Conservation (phyloP, 2,329 filamentous ascomycete species). For the Colletotrichum scovillei region DNA sequence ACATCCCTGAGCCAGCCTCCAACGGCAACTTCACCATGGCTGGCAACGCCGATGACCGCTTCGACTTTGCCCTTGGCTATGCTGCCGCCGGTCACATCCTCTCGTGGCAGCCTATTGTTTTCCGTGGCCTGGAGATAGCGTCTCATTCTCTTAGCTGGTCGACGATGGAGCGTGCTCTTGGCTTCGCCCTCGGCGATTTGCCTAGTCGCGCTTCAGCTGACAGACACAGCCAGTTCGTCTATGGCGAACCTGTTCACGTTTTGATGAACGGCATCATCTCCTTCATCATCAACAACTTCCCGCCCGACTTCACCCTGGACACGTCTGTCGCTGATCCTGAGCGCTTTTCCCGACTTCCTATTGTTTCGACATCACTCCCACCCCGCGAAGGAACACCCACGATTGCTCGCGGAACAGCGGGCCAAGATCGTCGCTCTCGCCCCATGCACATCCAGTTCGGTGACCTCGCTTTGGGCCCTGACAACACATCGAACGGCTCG, state of each 20-base stretch:
- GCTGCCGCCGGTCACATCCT: slow-evolving; percentile 72
- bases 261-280: slow-evolving; percentile 67
- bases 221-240: slow-evolving; percentile 54
- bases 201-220: slow-evolving; percentile 40
- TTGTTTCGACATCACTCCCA: slow-evolving; percentile 53
- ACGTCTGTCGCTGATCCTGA: slow-evolving; percentile 49
- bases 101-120: slow-evolving; percentile 63
- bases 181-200: slow-evolving; percentile 63
- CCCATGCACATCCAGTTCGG: slow-evolving; percentile 77
- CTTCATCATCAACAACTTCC: slow-evolving; percentile 71
- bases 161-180: slow-evolving; percentile 69
- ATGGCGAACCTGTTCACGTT: slow-evolving; percentile 64
- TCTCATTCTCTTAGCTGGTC: slow-evolving; percentile 70
- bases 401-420: slow-evolving; percentile 53
- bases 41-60: slow-evolving; percentile 54
- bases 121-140: slow-evolving; percentile 70
- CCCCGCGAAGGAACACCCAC: slow-evolving; percentile 42
- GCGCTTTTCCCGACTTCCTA: slow-evolving; percentile 56
- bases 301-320: slow-evolving; percentile 70
- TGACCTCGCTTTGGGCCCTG: slow-evolving; percentile 61
- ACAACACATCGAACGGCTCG: slow-evolving; percentile 44
- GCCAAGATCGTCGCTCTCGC: slow-evolving; percentile 58
- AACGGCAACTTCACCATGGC: slow-evolving; percentile 48
- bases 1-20: slow-evolving; percentile 45
- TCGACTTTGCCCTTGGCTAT: slow-evolving; percentile 71